A percentile compares a stretch with the other conserved stretches of the same genome.
Conservation (phyloP, 225 moss, liverwort and hornwort genomes). For the Takakia lepidozioides region DNA sequence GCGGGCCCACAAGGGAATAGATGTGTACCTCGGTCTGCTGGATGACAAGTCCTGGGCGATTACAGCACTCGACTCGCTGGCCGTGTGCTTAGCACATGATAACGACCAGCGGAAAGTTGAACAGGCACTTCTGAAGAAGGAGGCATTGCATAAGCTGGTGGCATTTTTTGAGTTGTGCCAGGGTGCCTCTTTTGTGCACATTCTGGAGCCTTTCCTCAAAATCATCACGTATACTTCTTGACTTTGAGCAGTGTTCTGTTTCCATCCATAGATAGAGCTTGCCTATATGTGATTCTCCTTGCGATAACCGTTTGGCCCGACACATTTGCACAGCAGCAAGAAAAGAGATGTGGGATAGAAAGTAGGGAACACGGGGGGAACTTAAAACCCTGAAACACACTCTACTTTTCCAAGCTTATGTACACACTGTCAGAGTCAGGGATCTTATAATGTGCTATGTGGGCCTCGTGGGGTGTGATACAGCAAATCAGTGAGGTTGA, state of each 20-base stretch:
- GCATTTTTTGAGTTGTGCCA: constrained; percentile 76
- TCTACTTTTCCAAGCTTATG: too few relatives aligned
- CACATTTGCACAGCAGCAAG: too few relatives aligned
- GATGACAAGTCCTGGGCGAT: constrained; percentile 84
- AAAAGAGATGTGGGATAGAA: too few relatives aligned
- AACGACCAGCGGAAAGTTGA: constrained; percentile 96
- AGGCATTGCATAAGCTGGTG: constrained; percentile 82
- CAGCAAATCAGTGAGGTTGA: constrained; percentile 90
- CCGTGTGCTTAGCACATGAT: constrained; percentile 87
- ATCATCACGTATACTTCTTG: constrained; percentile 71
- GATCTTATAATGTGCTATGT: too few relatives aligned
- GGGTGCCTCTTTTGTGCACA: constrained; percentile 85
- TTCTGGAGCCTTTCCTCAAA: constrained; percentile 89
- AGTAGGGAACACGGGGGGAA: too few relatives aligned
- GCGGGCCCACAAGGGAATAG: constrained; percentile 66
- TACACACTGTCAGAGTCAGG: too few relatives aligned
- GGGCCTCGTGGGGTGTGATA: constrained; percentile 10
- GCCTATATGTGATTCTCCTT: too few relatives aligned
- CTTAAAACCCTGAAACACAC: too few relatives aligned
- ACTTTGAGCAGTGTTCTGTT: background rate
- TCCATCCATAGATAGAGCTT: too few relatives aligned
- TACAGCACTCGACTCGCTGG: constrained; percentile 83
- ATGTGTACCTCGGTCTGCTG: constrained; percentile 81
- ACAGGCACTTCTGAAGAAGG: constrained; percentile 66
- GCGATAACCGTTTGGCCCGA: too few relatives aligned